Evolutionary conservation across 768 basidiomycete species (phyloP).

Genomic region (Suillus paluster): DNA sequence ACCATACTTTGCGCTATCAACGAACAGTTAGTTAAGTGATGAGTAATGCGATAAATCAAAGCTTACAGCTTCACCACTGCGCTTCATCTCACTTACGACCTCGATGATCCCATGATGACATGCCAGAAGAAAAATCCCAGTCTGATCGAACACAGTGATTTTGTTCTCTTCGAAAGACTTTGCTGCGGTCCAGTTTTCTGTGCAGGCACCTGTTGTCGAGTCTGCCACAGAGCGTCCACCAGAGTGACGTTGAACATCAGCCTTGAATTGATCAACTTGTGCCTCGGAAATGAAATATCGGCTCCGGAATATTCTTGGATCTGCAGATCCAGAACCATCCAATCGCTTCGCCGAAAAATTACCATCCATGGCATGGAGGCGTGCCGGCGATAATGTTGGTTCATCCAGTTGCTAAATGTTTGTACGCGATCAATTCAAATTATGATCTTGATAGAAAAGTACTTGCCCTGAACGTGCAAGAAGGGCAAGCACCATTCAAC

Average conservation of each 20-base stretch:
- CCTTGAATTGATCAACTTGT: slow-evolving; percentile 32
- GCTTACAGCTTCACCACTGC: slow-evolving; percentile 41
- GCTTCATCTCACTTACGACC: slow-evolving; percentile 37
- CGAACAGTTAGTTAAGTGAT: not conserved
- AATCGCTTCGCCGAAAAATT: slow-evolving; percentile 40
- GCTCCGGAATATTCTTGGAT: slow-evolving; percentile 23
- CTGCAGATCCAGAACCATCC: slow-evolving; percentile 20
- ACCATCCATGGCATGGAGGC: slow-evolving; percentile 37
- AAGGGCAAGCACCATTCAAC: not conserved
- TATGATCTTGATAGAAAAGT: not conserved
- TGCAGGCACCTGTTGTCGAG: not conserved
- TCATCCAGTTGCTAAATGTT: slow-evolving; percentile 28
- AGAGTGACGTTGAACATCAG: slow-evolving; percentile 10
- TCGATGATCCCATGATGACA: slow-evolving; percentile 40
- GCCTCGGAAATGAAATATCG: slow-evolving; percentile 31
- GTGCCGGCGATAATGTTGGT: slow-evolving; percentile 23
- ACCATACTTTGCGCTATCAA: slow-evolving; percentile 1
- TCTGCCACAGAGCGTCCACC: not conserved
- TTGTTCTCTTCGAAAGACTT: slow-evolving; percentile 30
- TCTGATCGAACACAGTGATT: slow-evolving; percentile 43
- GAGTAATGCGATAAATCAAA: too few species aligned
- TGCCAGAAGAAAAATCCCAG: slow-evolving; percentile 40
- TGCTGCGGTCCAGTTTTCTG: slow-evolving; percentile 15
- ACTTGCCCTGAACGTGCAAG: not conserved
- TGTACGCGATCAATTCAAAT: not conserved